phyloP scores from a whole-genome alignment of 78 protist species.

The Dictyostelium intermedium region DNA sequence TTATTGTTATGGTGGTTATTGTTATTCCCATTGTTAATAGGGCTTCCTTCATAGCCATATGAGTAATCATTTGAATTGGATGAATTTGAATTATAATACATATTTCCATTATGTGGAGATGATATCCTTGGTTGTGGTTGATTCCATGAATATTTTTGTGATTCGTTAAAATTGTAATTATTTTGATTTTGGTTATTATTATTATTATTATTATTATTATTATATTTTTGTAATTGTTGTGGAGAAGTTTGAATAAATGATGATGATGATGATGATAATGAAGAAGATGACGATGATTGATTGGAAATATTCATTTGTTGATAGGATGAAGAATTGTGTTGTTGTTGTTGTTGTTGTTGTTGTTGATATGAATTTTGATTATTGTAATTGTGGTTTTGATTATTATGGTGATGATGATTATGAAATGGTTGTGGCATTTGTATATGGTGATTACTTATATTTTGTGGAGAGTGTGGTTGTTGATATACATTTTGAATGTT shows the following conservation, averaged over 20 bases:
- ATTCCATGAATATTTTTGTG: neutral
- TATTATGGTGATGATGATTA: neutral
- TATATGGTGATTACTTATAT: neutral
- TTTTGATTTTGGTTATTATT: neutral
- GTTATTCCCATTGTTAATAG: neutral
- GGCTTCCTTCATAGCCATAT: neutral
- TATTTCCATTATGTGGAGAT: neutral
- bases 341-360: neutral
- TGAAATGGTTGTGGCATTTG: neutral
- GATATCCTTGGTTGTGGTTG: neutral
- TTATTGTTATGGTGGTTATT: too few species aligned
- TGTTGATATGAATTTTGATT: neutral
- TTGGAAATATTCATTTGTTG: neutral
- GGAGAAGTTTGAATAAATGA: neutral
- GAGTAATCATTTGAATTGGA: neutral
- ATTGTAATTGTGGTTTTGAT: neutral
- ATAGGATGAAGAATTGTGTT: neutral
- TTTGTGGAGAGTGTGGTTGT: neutral
- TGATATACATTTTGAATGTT: neutral
- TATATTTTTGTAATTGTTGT: neutral
- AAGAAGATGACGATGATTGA: neutral
- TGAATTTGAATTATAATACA: neutral
- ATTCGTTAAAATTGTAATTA: neutral
- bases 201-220: too few species aligned
- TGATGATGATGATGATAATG: neutral